Evolutionary conservation across 1,284 basidiomycete genomes (phyloP).

Genomic region (Afroboletus lepidellus): DNA sequence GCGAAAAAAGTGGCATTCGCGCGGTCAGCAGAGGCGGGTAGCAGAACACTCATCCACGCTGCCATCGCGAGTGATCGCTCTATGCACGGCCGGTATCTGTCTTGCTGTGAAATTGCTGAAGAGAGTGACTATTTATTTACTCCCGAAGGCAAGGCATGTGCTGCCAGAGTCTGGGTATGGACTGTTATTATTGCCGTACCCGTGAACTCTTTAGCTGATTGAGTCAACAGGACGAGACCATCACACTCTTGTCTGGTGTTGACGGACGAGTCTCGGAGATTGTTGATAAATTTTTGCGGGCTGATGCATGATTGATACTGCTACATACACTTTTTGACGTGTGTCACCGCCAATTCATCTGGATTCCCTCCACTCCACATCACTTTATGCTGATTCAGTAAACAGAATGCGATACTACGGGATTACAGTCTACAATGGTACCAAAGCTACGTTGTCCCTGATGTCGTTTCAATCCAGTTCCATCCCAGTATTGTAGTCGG

Average conservation of each 20-base stretch:
- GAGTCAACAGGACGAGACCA: conserved; percentile 30
- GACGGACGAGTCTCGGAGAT: conserved; percentile 23
- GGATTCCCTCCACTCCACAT: too few species aligned
- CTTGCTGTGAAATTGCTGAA: conserved; percentile 16
- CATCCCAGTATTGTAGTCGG: conserved; percentile 17
- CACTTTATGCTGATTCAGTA: too few species aligned
- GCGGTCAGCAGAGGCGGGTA: conserved; percentile 25
- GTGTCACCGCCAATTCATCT: too few species aligned
- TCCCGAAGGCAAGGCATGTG: conserved; percentile 17
- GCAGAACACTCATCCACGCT: conserved; percentile 25
- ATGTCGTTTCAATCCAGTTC: conserved; percentile 18
- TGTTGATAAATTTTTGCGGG: conserved; percentile 10
- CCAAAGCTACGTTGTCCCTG: too few species aligned
- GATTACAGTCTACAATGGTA: too few species aligned
- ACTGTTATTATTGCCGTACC: background rate
- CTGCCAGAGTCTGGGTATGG: conserved; percentile 26
- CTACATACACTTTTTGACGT: too few species aligned
- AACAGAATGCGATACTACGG: too few species aligned
- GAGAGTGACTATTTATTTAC: conserved; percentile 24
- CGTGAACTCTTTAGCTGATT: background rate
- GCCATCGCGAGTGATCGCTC: conserved; percentile 19
- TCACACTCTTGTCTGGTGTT: conserved; percentile 29
- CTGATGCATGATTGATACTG: background rate
- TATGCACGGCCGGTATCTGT: conserved; percentile 29
- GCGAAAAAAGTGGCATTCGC: conserved; percentile 2